A percentile compares a stretch with the other conserved stretches of the same genome.
Evolutionary conservation across 805 yeast genomes (phyloP).

Genomic region (Barnettozyma botsteinii): DNA sequence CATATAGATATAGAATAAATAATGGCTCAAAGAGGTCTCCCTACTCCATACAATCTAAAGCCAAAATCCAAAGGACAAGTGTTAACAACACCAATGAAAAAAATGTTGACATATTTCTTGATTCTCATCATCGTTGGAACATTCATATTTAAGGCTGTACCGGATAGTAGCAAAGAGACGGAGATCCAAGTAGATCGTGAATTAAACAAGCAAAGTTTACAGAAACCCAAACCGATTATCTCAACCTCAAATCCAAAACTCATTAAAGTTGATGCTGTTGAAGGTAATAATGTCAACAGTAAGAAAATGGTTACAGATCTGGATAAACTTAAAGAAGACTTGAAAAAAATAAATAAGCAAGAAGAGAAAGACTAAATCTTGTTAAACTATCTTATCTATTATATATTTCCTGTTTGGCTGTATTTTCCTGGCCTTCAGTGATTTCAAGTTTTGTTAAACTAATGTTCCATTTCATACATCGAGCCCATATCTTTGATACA

Average conservation of each 20-base stretch:
- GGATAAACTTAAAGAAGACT: background rate
- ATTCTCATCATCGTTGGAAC: conserved; percentile 30
- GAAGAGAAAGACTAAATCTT: background rate
- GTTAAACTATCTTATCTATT: too few relatives aligned
- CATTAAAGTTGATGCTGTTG: background rate
- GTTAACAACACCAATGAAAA: conserved; percentile 45
- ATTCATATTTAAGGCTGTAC: conserved; percentile 26
- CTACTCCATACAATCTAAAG: conserved; percentile 37
- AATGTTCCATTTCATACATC: background rate
- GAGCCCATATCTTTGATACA: background rate
- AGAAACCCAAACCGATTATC: background rate
- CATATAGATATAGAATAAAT: conserved; percentile 24
- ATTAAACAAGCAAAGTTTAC: background rate
- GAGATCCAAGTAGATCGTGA: conserved; percentile 25
- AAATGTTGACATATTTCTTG: conserved; percentile 33
- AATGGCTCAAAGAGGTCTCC: conserved; percentile 33
- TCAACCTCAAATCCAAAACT: background rate
- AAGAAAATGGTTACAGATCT: background rate
- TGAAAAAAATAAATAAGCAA: background rate
- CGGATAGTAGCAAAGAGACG: conserved; percentile 18
- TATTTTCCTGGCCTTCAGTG: too few relatives aligned
- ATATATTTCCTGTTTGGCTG: too few relatives aligned
- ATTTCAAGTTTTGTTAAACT: too few relatives aligned
- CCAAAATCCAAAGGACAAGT: conserved; percentile 18
- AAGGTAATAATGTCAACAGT: background rate